Percentiles rank a stretch among this genome's conserved stretches.
Conservation (phyloP, 1,284 basidiomycete genomes). For the Sanghuangporus sanghuang region DNA sequence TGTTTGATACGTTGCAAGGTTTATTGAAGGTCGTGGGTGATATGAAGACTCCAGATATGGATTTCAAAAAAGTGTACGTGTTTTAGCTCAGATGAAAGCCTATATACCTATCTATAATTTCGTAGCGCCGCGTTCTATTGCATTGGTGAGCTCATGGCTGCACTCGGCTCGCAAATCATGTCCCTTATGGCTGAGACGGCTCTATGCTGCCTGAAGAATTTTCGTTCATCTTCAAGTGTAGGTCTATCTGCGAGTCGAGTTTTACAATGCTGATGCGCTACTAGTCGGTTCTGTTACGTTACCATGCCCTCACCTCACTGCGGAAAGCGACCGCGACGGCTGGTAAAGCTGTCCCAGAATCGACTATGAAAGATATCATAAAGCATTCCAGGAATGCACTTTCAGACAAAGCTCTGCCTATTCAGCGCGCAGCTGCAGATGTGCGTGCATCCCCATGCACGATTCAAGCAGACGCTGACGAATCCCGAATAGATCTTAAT, state of each 20-base stretch:
- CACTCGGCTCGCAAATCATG: conserved; percentile 90
- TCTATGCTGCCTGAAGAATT: conserved; percentile 57
- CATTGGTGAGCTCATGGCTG: conserved; percentile 83
- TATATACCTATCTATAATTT: conserved; percentile 7
- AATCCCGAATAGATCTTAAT: conserved; percentile 50
- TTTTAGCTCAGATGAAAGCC: conserved; percentile 11
- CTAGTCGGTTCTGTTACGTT: conserved; percentile 77
- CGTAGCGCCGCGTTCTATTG: conserved; percentile 68
- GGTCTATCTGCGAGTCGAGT: conserved; percentile 23
- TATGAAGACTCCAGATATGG: conserved; percentile 59
- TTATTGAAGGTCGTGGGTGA: conserved; percentile 74
- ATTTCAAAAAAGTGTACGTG: conserved; percentile 63
- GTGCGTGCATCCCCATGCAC: conserved; percentile 35
- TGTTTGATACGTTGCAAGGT: conserved; percentile 85
- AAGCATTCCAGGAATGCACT: conserved; percentile 79
- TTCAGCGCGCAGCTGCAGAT: conserved; percentile 83
- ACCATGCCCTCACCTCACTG: conserved; percentile 75
- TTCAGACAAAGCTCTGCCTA: conserved; percentile 78
- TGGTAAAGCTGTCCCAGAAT: conserved; percentile 80
- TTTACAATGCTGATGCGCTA: conserved; percentile 1
- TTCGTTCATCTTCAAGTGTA: conserved; percentile 65
- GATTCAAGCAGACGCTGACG: conserved; percentile 14
- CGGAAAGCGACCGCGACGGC: conserved; percentile 74
- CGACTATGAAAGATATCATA: conserved; percentile 74
- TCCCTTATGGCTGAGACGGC: conserved; percentile 88